Base-by-base conservation (phyloP, 2,329 filamentous ascomycete genomes). In the Monosporascus sp. region DNA sequence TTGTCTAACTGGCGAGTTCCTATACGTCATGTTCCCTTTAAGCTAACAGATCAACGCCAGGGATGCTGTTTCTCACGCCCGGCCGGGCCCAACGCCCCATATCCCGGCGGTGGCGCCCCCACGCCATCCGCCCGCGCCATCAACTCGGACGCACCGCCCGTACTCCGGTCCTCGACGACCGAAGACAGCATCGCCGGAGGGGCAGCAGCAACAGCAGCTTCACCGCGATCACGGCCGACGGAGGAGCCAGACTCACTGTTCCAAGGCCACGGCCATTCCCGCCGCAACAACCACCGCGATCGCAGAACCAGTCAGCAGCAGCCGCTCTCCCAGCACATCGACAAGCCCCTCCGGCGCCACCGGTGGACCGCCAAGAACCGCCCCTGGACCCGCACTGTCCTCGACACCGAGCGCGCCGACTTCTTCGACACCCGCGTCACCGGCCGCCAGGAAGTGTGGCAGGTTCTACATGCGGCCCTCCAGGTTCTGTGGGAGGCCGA, bases 371-470 rank as follows among this genome's bases (percentile, higher is more conserved):
- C 85, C 53, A 80, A 78, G 56, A 77, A 79, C 51, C 82, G 82
- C 20, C 71, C 74, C 17, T 95, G 89, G 89, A 91, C 88, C 1
- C 83, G 81, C n/a, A 66, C 72, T 17, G 76, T 86, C 51, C 76
- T 96, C 2, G 82, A 84, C 54, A 78, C 78, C 34, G 90, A 96
- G 72, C 82, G 93, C 48, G 74, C 73, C 48, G 91, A 91, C 57
- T 97, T 95, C 76, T 97, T 96, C 71, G 91, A 97, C 56, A 97
- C 92, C 1, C 78, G 91, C 47, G 90, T 95, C 17, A 88, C 87
- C 0, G 91, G 91, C 2, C 80, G 84, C 4, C 65, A 79, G 5
- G 90, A 96, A 69, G 81, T 94, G 26, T 97, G 93, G 93, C 83
- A 83, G 61, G 86, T 89, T 0, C 70, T 97, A 16, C 80, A 80